phyloP scores from a whole-genome alignment of 1,284 basidiomycete genomes.

The Phellopilus nigrolimitatus region DNA sequence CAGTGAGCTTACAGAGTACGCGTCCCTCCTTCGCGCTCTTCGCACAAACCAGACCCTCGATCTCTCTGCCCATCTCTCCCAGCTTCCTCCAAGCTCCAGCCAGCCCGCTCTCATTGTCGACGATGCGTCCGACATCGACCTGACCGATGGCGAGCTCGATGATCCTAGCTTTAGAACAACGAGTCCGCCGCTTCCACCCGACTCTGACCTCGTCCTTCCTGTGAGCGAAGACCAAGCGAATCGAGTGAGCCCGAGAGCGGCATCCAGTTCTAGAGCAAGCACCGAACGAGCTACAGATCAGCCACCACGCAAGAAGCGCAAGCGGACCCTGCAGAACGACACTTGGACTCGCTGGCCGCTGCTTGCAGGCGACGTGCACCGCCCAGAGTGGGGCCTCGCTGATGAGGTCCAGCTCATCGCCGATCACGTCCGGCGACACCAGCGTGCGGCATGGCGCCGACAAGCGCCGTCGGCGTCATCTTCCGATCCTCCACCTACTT shows the following conservation, averaged over 20 bases:
- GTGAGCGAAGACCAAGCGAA: too few relatives aligned
- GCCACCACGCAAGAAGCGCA: background rate
- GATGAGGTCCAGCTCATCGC: conserved; percentile 52
- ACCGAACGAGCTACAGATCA: too few relatives aligned
- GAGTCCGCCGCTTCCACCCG: too few relatives aligned
- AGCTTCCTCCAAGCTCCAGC: conserved; percentile 18
- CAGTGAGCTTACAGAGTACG: conserved; percentile 57
- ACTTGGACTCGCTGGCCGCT: conserved; percentile 68
- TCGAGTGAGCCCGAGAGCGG: too few relatives aligned
- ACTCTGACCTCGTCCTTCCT: too few relatives aligned
- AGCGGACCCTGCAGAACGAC: too few relatives aligned
- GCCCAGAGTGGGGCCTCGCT: conserved; percentile 55
- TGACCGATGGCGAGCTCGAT: background rate
- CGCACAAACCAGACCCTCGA: conserved; percentile 50
- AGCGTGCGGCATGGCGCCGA: too few relatives aligned
- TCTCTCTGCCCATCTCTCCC: conserved; percentile 43
- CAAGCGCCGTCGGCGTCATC: too few relatives aligned
- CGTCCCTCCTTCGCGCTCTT: conserved; percentile 55
- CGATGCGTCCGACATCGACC: background rate
- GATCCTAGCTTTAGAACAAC: too few relatives aligned
- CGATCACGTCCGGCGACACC: conserved; percentile 25
- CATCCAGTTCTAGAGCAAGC: too few relatives aligned
- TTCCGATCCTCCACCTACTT: too few relatives aligned
- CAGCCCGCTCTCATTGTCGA: conserved; percentile 9
- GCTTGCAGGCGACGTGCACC: conserved; percentile 46